A percentile compares a stretch with the other conserved stretches of the same genome.
Conservation (phyloP, 306 rosid genomes). For the Gleditsia sinensis region DNA sequence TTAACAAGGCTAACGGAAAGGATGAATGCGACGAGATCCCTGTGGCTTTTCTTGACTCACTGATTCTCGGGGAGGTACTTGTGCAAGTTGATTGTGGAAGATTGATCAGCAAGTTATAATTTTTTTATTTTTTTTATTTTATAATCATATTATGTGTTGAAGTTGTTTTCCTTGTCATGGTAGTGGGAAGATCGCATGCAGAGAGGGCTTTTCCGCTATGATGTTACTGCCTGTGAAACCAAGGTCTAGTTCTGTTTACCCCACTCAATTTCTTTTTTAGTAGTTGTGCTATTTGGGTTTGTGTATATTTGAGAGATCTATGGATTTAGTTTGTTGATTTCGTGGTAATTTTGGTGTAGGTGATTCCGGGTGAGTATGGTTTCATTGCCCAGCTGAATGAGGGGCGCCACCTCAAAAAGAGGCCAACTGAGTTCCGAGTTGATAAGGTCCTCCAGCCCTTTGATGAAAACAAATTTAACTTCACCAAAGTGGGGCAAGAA, state of each 20-base stretch:
- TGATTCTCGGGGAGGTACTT: constrained; percentile 84
- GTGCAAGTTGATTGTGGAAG: constrained; percentile 16
- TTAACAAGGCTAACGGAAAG: constrained; percentile 40
- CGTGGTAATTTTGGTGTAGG: constrained; percentile 49
- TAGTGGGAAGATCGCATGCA: constrained; percentile 99
- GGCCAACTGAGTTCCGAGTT: constrained; percentile 91
- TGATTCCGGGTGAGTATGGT: constrained; percentile 81
- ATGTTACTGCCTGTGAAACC: constrained; percentile 92
- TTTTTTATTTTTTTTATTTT: background rate
- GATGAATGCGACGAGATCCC: constrained; percentile 52
- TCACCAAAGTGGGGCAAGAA: constrained; percentile 94
- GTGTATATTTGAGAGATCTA: background rate
- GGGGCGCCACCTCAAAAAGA: constrained; percentile 97
- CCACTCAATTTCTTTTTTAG: background rate
- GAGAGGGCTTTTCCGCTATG: constrained; percentile 89
- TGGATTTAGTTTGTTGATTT: constrained; percentile 13
- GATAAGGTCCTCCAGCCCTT: constrained; percentile 95
- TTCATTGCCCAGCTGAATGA: constrained; percentile 95
- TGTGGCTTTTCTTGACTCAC: constrained; percentile 78
- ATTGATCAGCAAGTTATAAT: background rate
- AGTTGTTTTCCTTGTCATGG: constrained; percentile 22
- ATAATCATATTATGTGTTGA: background rate
- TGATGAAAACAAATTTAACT: constrained; percentile 85
- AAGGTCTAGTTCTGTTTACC: constrained; percentile 52
- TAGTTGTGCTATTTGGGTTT: background rate